phyloP scores from a whole-genome alignment of 345 rosid genomes.

The Hibiscus trionum region DNA sequence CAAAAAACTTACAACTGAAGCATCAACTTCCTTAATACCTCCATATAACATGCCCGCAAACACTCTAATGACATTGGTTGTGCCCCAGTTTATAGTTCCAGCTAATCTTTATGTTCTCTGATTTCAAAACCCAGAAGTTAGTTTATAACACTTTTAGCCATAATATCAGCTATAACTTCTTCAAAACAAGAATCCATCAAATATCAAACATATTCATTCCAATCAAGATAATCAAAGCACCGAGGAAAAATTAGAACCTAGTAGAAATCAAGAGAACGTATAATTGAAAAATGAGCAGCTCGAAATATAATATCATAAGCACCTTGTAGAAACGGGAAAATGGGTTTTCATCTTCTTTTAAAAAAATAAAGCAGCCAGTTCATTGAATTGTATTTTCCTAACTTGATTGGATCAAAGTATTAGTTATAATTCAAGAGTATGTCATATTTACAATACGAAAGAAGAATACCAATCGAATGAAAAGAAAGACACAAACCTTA shows the following conservation, averaged over 20 bases:
- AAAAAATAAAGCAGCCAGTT: background rate
- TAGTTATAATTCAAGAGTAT: background rate
- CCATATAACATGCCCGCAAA: constrained; percentile 83
- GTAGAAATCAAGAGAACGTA: background rate
- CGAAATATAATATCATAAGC: background rate
- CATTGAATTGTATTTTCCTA: background rate
- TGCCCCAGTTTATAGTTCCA: constrained; percentile 82
- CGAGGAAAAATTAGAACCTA: background rate
- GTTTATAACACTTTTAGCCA: too few species aligned
- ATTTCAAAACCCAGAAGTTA: too few species aligned
- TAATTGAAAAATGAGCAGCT: background rate
- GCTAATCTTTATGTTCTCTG: constrained; percentile 33
- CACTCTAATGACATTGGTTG: constrained; percentile 74
- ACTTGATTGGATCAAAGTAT: background rate
- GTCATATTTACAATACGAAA: background rate
- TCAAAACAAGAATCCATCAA: background rate
- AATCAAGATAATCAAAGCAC: background rate
- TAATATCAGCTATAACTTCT: background rate
- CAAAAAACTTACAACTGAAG: too few species aligned
- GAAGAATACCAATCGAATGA: background rate
- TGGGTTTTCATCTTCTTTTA: background rate
- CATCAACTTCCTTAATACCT: too few species aligned
- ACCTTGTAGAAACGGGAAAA: background rate
- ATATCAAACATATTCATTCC: background rate
- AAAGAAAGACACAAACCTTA: background rate